Conservation (phyloP, 2,329 filamentous ascomycete genomes). For the Cercospora sp. region DNA sequence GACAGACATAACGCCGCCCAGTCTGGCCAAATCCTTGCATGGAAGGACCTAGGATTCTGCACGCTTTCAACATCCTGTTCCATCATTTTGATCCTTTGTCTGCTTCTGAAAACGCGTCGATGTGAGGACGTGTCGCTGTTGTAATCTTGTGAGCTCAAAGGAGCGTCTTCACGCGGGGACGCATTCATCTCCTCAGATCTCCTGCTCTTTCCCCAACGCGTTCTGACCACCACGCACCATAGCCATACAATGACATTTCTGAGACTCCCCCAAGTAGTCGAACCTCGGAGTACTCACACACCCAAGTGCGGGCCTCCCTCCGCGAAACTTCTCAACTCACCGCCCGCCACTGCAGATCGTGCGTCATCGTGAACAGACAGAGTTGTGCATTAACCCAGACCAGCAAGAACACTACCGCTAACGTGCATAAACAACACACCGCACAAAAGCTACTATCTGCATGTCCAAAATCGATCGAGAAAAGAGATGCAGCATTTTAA, state of each 20-base stretch:
- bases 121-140: background rate
- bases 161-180: background rate
- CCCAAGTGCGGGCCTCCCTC: too few species aligned
- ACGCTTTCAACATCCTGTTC: too few species aligned
- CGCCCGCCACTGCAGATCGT: background rate
- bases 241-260: background rate
- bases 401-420: background rate
- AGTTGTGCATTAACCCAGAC: background rate
- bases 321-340: background rate
- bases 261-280: too few species aligned
- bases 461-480: background rate
- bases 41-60: too few species aligned
- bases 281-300: too few species aligned
- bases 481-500: background rate
- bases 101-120: background rate
- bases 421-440: background rate
- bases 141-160: background rate
- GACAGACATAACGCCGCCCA: background rate
- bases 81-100: background rate
- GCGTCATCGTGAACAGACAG: background rate
- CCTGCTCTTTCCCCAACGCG: too few species aligned
- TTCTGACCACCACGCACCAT: too few species aligned
- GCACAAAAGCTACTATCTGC: background rate
- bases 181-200: background rate
- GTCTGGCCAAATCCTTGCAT: background rate